Evolutionary conservation across 2,329 filamentous ascomycete genomes (phyloP).

Genomic region (Didymella pinodella): DNA sequence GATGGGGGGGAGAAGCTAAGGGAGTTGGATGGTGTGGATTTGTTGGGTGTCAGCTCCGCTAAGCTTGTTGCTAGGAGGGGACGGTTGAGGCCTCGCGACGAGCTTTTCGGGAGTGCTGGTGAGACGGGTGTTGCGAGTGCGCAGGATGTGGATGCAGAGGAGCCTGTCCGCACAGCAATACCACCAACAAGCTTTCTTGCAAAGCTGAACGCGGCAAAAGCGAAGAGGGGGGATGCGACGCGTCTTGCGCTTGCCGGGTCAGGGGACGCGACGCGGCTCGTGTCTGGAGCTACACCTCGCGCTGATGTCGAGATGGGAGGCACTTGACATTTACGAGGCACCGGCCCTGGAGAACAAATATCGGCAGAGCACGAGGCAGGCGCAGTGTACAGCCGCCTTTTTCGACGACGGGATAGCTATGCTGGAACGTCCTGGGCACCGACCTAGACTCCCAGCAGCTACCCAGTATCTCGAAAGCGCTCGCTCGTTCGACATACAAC

Average conservation of each 20-base stretch:
- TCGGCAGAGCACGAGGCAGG: too few species aligned
- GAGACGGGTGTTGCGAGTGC: not conserved
- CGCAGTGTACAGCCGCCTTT: too few species aligned
- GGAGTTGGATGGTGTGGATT: constrained; percentile 57
- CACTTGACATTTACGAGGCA: not conserved
- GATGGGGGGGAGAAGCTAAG: constrained; percentile 53
- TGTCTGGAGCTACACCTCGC: not conserved
- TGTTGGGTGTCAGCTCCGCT: constrained; percentile 74
- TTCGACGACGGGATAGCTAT: too few species aligned
- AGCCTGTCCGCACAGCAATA: not conserved
- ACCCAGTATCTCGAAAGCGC: too few species aligned
- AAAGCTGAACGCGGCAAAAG: constrained; percentile 52
- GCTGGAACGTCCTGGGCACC: too few species aligned
- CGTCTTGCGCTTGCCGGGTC: constrained; percentile 26
- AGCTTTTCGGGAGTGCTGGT: constrained; percentile 32
- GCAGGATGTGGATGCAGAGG: not conserved
- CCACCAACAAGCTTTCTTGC: constrained; percentile 52
- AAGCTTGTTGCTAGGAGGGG: constrained; percentile 74
- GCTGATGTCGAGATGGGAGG: constrained; percentile 12
- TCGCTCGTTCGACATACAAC: too few species aligned
- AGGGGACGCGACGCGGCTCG: not conserved
- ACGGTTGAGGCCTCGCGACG: constrained; percentile 56
- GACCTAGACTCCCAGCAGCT: too few species aligned
- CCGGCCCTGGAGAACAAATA: too few species aligned
- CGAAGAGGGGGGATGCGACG: constrained; percentile 50